Conservation (phyloP, 129 eudicot genomes). For the Artemisia argyi region DNA sequence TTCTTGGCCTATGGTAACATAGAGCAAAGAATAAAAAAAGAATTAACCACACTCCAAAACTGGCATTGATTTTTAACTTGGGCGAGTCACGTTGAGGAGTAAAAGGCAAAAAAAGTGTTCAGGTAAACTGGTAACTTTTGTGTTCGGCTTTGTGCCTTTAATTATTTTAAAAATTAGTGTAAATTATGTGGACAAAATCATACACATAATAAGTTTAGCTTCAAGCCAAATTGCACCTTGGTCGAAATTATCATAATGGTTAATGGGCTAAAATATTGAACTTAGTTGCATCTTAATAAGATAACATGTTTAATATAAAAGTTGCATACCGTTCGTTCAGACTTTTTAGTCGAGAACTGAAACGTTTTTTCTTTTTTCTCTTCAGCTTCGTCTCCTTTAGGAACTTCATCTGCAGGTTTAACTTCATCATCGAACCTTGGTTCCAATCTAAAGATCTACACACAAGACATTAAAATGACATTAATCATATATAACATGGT, state of each 20-base stretch:
- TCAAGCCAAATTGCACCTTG: no score
- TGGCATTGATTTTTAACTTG: not conserved
- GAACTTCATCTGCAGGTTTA: slow-evolving; percentile 7
- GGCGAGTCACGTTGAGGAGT: no score
- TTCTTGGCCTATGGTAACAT: slow-evolving; percentile 40
- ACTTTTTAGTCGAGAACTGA: slow-evolving; percentile 32
- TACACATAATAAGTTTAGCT: no score
- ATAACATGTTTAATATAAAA: not conserved
- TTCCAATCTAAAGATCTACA: slow-evolving; percentile 44
- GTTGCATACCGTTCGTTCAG: slow-evolving; percentile 29
- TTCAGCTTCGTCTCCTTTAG: slow-evolving; percentile 20
- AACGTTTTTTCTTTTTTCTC: slow-evolving; percentile 20
- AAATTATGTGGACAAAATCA: no score
- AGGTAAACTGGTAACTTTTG: no score
- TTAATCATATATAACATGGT: not conserved
- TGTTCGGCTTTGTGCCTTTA: no score
- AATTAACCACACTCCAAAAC: not conserved
- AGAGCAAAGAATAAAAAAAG: not conserved
- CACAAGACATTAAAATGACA: not conserved
- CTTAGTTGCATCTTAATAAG: not conserved
- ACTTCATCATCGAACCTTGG: slow-evolving; percentile 32
- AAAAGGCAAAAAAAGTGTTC: not conserved
- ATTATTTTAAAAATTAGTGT: no score
- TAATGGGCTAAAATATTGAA: no score
- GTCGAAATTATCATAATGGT: no score